Evolutionary conservation across 2,329 filamentous ascomycete genomes (phyloP).

Genomic region (Microcera coccophila): DNA sequence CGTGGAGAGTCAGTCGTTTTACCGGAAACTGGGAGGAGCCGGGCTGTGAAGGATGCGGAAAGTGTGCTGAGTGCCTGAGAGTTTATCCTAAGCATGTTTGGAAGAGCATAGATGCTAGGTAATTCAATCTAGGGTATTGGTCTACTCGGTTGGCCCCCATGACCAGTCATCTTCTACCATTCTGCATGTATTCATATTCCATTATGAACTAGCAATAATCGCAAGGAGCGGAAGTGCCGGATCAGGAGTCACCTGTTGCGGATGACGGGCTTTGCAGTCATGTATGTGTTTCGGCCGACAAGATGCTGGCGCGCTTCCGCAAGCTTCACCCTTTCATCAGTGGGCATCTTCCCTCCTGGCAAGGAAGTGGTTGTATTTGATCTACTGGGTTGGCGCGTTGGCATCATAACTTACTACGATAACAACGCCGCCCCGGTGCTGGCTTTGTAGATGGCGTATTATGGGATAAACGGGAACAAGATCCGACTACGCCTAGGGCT

Average conservation of each 20-base stretch:
- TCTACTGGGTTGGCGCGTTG: constrained; percentile 14
- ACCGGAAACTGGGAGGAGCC: constrained; percentile 12
- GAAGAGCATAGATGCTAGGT: no score
- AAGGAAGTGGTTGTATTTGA: constrained; percentile 14
- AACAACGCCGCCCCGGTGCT: constrained; percentile 17
- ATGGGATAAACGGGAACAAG: constrained; percentile 6
- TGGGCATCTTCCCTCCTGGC: constrained; percentile 8
- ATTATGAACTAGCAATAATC: not conserved
- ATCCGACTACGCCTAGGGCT: constrained; percentile 13
- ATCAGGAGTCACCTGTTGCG: not conserved
- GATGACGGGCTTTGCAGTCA: constrained; percentile 4
- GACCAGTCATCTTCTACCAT: no score
- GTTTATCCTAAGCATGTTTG: constrained; percentile 12
- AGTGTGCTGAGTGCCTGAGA: constrained; percentile 10
- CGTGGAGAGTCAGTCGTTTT: constrained; percentile 6
- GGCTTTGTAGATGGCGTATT: constrained; percentile 14
- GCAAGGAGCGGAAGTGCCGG: not conserved
- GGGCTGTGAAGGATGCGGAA: constrained; percentile 12
- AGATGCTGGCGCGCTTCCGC: constrained; percentile 13
- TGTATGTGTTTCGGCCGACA: constrained; percentile 11
- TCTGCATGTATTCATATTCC: not conserved
- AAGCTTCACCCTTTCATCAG: constrained; percentile 18
- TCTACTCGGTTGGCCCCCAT: no score
- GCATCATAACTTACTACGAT: constrained; percentile 21
- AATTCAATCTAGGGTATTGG: no score